Conservation (phyloP, 2,329 filamentous ascomycete genomes). For the Claviceps arundinis region DNA sequence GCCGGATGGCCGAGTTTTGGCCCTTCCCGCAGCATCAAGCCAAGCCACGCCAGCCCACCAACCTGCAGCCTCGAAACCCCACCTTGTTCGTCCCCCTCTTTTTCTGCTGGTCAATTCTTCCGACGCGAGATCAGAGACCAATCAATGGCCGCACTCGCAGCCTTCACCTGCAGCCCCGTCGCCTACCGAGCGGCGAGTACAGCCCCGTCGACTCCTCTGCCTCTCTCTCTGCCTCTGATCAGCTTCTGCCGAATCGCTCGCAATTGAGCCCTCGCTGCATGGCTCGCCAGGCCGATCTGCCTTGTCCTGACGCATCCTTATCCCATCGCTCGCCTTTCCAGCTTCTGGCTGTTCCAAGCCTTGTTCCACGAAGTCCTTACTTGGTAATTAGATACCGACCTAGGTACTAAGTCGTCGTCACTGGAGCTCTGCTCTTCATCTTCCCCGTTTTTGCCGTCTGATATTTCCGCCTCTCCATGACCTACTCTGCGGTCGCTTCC, state of each 20-base stretch:
- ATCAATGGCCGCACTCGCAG: conserved; percentile 4
- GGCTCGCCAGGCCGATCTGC: conserved; percentile 2
- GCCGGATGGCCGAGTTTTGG: background rate
- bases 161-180: background rate
- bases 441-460: background rate
- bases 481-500: conserved; percentile 9
- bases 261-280: background rate
- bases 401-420: background rate
- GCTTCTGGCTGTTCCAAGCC: background rate
- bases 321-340: background rate
- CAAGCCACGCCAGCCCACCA: background rate
- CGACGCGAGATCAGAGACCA: conserved; percentile 2
- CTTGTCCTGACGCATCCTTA: conserved; percentile 1
- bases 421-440: background rate
- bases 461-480: conserved; percentile 4
- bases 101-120: conserved; percentile 4
- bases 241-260: background rate
- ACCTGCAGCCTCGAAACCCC: conserved; percentile 4
- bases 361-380: background rate
- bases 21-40: background rate
- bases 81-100: conserved; percentile 3
- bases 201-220: background rate
- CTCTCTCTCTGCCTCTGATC: background rate
- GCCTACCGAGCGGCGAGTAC: background rate
- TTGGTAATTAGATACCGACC: background rate